Conservation (phyloP, 108 stramenopile species). For the Fragilariopsis cylindrus region DNA sequence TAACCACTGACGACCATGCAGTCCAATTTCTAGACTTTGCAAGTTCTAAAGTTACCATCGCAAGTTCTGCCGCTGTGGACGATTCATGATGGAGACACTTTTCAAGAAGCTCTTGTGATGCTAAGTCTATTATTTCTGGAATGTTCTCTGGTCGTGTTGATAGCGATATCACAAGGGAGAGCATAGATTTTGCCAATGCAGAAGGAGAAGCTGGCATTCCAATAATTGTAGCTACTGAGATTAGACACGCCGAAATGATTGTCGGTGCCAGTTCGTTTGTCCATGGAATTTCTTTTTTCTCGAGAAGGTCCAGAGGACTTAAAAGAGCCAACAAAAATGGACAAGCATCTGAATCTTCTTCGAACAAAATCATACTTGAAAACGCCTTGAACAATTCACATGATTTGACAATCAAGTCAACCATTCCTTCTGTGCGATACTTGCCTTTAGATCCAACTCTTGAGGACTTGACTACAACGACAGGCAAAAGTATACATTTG, state of each 20-base stretch:
- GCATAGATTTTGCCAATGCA: constrained; percentile 46
- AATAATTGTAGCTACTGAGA: constrained; percentile 21
- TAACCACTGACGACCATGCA: constrained; percentile 56
- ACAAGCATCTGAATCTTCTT: constrained; percentile 18
- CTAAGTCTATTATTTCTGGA: constrained; percentile 19
- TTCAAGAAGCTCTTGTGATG: constrained; percentile 43
- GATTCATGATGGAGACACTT: constrained; percentile 43
- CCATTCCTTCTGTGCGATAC: background rate
- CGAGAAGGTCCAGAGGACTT: constrained; percentile 45
- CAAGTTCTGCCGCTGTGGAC: constrained; percentile 43
- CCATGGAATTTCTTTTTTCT: constrained; percentile 27
- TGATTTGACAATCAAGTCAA: constrained; percentile 7
- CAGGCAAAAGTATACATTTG: constrained; percentile 24
- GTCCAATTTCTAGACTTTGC: constrained; percentile 57
- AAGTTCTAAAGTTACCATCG: constrained; percentile 36
- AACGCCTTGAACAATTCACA: constrained; percentile 19
- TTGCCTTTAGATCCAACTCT: background rate
- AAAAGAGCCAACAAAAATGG: constrained; percentile 41
- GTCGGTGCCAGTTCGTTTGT: constrained; percentile 7
- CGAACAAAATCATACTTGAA: constrained; percentile 2
- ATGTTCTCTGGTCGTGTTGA: constrained; percentile 21
- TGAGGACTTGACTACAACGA: background rate
- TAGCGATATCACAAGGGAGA: constrained; percentile 40
- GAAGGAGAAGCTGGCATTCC: background rate
- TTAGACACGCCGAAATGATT: constrained; percentile 31